Base-by-base conservation (phyloP, 2,329 filamentous ascomycete genomes). In the Arthroderma sp. region DNA sequence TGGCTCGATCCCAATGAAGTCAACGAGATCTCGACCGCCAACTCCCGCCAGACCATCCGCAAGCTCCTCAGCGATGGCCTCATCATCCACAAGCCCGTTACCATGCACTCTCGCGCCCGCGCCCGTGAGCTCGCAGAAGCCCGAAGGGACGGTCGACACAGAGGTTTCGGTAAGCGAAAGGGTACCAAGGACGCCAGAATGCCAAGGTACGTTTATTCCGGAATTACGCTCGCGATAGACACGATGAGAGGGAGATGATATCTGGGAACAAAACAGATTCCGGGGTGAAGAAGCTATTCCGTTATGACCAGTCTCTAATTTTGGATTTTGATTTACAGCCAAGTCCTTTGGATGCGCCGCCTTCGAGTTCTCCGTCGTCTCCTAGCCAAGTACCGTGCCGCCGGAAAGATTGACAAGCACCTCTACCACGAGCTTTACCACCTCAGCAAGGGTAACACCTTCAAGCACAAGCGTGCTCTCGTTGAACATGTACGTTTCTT, bases 381-480 rank as follows among this genome's bases (percentile, higher is more conserved):
- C 52, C 79, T 98, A 61, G 91, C 95, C 78, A 96, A 96, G 81
- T 98, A 98, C 81, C 91, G 91, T 74, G 89, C 89, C 72, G 85
- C 84, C 66, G 93, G 93, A 73, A 98, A 98, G 85, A 98, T 98
- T 71, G 91, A 98, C 78, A 98, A 98, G 83, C 91, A 98, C 80
- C 87, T 98, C 53, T 98, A 98, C 82, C 91, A 98, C 81, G 88
- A 96, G 78, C 86, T 98, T 60, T 98, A 98, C 81, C 91, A 95
- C 74, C 78, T 94, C 70, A 91, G 85, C 83, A 98, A 98, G 88
- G 93, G 91, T 93, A 98, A 98, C 83, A 89, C 91, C 71, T 98
- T 98, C 85, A 98, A 98, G 88, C 91, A 98, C 86, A 98, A 96
- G 88, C 84, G 91, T 75, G 91, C 88, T 67, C 83, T 98, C 64